phyloP scores from a whole-genome alignment of 495 filamentous ascomycete species.

The Pseudomonodictys pantanalensis region DNA sequence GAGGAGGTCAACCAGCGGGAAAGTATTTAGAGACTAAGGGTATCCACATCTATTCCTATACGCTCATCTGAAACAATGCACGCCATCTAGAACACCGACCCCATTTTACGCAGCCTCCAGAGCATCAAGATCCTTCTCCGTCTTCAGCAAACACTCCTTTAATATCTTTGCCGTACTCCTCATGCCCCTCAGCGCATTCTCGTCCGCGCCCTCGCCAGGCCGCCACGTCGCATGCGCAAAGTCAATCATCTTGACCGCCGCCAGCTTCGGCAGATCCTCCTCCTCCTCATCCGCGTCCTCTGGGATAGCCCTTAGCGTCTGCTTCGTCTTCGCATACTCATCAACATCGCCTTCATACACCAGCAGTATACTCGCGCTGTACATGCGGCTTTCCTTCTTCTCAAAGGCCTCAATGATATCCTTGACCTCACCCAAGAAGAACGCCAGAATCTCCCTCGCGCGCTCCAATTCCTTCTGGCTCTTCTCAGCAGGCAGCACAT shows the following conservation, averaged over 20 bases:
- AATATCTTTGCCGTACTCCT: conserved; percentile 71
- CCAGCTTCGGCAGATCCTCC: conserved; percentile 68
- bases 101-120: neutral
- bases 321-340: conserved; percentile 52
- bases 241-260: conserved; percentile 85
- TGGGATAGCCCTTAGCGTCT: conserved; percentile 55
- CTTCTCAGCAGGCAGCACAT: conserved; percentile 55
- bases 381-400: conserved; percentile 85
- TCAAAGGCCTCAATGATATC: conserved; percentile 64
- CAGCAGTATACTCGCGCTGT: conserved; percentile 82
- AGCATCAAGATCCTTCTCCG: conserved; percentile 13
- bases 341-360: conserved; percentile 86
- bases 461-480: conserved; percentile 39
- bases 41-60: no score
- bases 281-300: conserved; percentile 56
- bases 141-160: conserved; percentile 51
- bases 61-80: no score
- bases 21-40: no score
- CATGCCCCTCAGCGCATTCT: conserved; percentile 77
- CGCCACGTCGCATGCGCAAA: conserved; percentile 92
- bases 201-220: conserved; percentile 81
- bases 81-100: no score
- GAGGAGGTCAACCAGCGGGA: no score
- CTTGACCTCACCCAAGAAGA: conserved; percentile 65
- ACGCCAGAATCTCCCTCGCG: conserved; percentile 55